Evolutionary conservation across 352 stramenopile species (phyloP).

Genomic region (Globisporangium ultimum): DNA sequence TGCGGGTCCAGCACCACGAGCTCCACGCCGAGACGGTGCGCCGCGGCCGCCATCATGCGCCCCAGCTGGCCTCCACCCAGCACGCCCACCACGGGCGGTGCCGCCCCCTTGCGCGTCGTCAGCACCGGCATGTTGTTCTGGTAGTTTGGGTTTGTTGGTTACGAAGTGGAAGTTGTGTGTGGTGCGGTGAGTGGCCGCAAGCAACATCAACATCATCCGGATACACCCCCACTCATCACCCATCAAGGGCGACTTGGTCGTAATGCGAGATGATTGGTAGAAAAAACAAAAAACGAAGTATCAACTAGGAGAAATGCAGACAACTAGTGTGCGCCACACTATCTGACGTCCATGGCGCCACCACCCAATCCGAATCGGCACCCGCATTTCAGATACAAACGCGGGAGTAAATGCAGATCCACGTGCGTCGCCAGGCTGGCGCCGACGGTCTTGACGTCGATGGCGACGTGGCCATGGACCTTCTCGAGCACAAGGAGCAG

Average conservation of each 20-base stretch:
- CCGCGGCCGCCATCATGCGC: constrained; percentile 98
- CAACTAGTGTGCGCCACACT: background rate
- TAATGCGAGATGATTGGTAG: background rate
- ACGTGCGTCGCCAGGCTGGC: constrained; percentile 8
- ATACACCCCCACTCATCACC: background rate
- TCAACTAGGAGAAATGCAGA: no score
- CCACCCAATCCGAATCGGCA: constrained; percentile 1
- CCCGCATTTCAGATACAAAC: background rate
- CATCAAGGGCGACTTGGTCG: background rate
- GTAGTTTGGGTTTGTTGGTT: background rate
- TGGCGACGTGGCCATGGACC: constrained; percentile 12
- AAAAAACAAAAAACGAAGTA: no score
- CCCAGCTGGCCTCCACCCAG: constrained; percentile 97
- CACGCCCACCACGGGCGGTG: constrained; percentile 79
- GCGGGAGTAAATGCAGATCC: constrained; percentile 16
- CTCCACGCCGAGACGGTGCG: constrained; percentile 91
- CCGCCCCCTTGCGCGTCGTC: constrained; percentile 29
- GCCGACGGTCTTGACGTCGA: constrained; percentile 3
- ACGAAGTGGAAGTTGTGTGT: constrained; percentile 11
- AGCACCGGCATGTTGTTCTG: constrained; percentile 43
- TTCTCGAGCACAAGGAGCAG: constrained; percentile 1
- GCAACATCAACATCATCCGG: constrained; percentile 13
- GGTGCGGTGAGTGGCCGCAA: background rate
- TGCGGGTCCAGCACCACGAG: constrained; percentile 93
- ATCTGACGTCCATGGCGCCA: background rate